Evolutionary conservation across 768 basidiomycete genomes (phyloP), one percentile per base, ranked within the genome.

Genomic region (Lactarius sp.): DNA sequence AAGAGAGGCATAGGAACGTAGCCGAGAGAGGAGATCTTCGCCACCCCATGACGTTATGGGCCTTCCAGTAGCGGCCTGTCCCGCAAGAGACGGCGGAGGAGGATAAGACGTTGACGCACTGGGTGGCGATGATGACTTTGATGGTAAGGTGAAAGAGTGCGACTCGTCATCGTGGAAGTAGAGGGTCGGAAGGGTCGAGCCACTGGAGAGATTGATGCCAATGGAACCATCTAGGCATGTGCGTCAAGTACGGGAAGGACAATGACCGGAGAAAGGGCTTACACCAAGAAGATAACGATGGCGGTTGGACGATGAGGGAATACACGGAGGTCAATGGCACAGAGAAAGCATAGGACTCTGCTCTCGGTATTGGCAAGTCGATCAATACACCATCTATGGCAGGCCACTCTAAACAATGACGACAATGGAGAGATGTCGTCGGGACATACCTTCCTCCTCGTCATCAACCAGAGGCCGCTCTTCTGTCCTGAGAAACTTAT

Each of bases 81-180:
- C 75, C 41, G 79, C 75, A 33, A 80, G 75, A 34, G 86, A 80
- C 16, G 81, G 80, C 1, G 87, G 83, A 56, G 89, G 80, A 14
- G 81, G 87, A 68, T 90, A 91, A 13, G 84, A 77, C 20, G 78
- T 82, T 56, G 76, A 76, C 67, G 74, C 62, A 59, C 67, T 62
- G 64, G 67, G 57, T 69, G 74, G 66, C 36, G 77, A 70, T 70
- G 80, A 70, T 62, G 85, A 67, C 71, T 83, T 77, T 44, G 71
- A 71, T 12, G 74, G 71, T 57, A 84, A 73, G 3, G 83, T 83
- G 72, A 86, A 85, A 4, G 94, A 94, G 37, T 83, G 83, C 0
- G 94, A 95, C 73, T 98, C 95, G 69, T 98, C 95, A 71, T 98
- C 97, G 73, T 98, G 97, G 74, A 98, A 98, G 74, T 94, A 85